Evolutionary conservation across 176 grass and related monocot species (phyloP), one percentile per base, ranked within the genome.

Genomic region (Stipa capillata): DNA sequence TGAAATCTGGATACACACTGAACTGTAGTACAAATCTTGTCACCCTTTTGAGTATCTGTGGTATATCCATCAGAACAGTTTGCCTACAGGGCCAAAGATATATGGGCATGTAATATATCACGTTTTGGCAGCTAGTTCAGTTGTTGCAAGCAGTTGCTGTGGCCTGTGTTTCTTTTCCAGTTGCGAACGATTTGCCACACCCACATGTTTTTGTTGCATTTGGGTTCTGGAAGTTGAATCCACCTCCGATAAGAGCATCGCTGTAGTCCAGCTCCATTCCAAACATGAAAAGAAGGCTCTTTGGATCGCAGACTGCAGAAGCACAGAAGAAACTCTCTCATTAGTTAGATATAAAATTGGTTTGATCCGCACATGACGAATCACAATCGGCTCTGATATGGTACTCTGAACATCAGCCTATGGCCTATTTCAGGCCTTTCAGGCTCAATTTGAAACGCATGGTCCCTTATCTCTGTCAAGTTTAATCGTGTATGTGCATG

Each of bases 251-350:
- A 32, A 95, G 90, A 0, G 88, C 96, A 5, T 95, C 90, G 5
- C 92, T 99, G 88, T 92, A 99, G 83, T 99, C 96, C 52, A 99
- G 81, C 69, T 99, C 84, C 96, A 99, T 99, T 28, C 92, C 96
- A 60, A 83, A 99, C 78, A 99, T 87, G 86, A 99, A 99, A 6
- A 99, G 92, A 41, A 99, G 92, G 72, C 96, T 95, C 71, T 99
- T 99, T 11, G 96, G 92, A 35, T 95, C 96, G 1, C 92, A 99
- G 8, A 99, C 96, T 95, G 85, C 71, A 91, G 32, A 72, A 57
- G 1, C 23, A 25, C 0, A 49, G 4, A 64, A 59, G 0, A 4
- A 18, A 29, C 0, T 28, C 0, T 27, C 0, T 13, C 0, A 6
- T 81, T 54, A 85, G 17, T 4, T n/a, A 5, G 17, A 55, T 33